These are phyloP conservation scores for Dictyostelium purpureum DNA, from an alignment of 78 protist species.

Conservation along the genomic window DNA sequence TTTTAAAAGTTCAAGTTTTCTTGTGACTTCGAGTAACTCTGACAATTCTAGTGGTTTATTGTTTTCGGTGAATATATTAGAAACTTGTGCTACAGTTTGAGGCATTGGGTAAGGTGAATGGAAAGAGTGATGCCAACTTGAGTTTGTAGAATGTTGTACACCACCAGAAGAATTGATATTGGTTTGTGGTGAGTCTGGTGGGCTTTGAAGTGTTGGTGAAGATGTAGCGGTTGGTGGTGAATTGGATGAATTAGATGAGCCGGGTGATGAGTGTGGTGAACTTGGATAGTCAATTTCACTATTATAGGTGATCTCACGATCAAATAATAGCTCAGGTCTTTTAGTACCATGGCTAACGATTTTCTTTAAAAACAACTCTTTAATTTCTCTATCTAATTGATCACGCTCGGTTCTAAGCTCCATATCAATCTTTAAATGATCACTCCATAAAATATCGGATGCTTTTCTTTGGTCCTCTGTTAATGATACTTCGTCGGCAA, in stretches of 20 bases:
- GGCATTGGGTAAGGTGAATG: slow-evolving; percentile 12
- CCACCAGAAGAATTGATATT: no score
- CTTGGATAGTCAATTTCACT: not conserved
- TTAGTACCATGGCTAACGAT: slow-evolving; percentile 29
- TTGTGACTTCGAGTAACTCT: slow-evolving; percentile 52
- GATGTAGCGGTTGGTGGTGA: not conserved
- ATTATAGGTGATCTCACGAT: not conserved
- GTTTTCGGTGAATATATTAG: not conserved
- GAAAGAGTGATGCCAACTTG: not conserved
- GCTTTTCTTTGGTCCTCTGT: slow-evolving; percentile 62
- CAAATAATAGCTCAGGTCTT: slow-evolving; percentile 5
- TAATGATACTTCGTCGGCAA: slow-evolving; percentile 36
- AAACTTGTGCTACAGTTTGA: not conserved
- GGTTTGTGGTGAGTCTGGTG: not conserved
- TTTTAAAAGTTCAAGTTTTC: slow-evolving; percentile 46
- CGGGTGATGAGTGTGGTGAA: not conserved
- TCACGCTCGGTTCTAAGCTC: slow-evolving; percentile 52
- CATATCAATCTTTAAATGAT: slow-evolving; percentile 59
- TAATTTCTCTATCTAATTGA: slow-evolving; percentile 48
- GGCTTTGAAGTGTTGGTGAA: not conserved
- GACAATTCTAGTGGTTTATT: slow-evolving; percentile 14
- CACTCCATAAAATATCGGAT: slow-evolving; percentile 65
- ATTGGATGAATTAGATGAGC: not conserved
- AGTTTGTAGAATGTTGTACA: no score
- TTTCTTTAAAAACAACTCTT: slow-evolving; percentile 49